Evolutionary conservation across 2,329 filamentous ascomycete species (phyloP), one percentile per base, ranked within the genome.

Genomic region (Setomelanomma holmii): DNA sequence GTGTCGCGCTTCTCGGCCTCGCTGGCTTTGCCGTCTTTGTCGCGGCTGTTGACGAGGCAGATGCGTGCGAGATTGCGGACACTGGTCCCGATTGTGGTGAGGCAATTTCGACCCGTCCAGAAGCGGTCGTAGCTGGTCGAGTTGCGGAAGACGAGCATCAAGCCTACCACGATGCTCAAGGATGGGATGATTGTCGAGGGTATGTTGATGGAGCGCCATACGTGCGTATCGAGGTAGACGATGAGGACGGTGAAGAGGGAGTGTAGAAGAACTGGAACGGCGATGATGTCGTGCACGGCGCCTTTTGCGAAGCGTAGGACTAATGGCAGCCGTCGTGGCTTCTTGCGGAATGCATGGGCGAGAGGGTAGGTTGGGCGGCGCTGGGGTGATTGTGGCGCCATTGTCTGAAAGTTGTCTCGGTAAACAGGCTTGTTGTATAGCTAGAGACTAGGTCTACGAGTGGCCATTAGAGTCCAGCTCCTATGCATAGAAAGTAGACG

Each of bases 71-170:
- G 76, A 59, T 86, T 87, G 49, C 85, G 79, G 12, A 87, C 79
- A 34, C 77, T 77, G n/a, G 85, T 86, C 41, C 80, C 80, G 23
- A 87, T 78, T 0, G 79, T 80, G 10, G 79, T 84, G 48, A 88
- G 78, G 57, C 83, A 80, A 58, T 81, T 82, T 38, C 84, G 75
- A 4, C 83, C 84, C 3, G 82, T 81, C 85, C 85, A 88, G 75
- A 87, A 88, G 1, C 85, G 79, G 60, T 86, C 85, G 72, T 87
- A 88, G 46, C 79, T 82, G 3, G 85, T 87, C 58, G 82, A 79
- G 61, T 88, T 88, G 33, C 86, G 81, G 74, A 88, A 88, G 22
- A 88, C 86, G 27, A 88, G 83, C 80, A 88, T 87, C 35, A 88
- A 70, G 63, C 86, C 86, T 2, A 88, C 85, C 44, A 88, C 86